Evolutionary conservation across 305 asterid species (phyloP).

Genomic region (Rubia peregrina): DNA sequence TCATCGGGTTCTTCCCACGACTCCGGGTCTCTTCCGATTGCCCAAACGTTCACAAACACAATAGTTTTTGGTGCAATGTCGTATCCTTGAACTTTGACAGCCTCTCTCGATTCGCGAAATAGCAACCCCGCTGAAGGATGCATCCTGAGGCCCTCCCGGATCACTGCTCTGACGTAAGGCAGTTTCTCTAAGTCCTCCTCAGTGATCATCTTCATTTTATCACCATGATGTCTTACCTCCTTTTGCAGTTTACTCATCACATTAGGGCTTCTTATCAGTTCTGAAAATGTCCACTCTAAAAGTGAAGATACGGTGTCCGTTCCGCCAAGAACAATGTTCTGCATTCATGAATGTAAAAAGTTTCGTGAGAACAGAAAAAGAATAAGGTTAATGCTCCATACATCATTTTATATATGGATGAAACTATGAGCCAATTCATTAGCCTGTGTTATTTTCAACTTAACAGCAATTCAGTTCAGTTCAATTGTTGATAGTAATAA

Average conservation of each 20-base stretch:
- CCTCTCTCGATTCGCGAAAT: neutral
- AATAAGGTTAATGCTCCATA: too few species aligned
- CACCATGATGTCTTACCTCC: conserved; percentile 1
- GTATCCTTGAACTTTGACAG: neutral
- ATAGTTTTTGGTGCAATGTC: neutral
- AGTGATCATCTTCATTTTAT: neutral
- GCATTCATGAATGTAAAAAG: neutral
- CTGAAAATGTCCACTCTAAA: conserved; percentile 7
- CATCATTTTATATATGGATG: too few species aligned
- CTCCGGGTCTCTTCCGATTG: neutral
- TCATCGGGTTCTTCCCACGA: neutral
- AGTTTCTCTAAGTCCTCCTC: neutral
- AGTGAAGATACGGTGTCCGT: conserved; percentile 5
- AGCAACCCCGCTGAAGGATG: neutral
- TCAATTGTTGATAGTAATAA: too few species aligned
- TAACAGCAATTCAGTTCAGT: too few species aligned
- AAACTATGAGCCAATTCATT: too few species aligned
- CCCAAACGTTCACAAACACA: neutral
- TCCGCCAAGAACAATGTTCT: conserved; percentile 9
- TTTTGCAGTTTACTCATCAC: neutral
- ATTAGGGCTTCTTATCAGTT: neutral
- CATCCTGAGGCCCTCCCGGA: neutral
- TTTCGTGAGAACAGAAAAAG: too few species aligned
- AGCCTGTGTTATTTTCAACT: too few species aligned
- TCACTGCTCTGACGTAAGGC: neutral